Base-by-base conservation (phyloP, 305 asterid genomes). In the Solanum chacoense region DNA sequence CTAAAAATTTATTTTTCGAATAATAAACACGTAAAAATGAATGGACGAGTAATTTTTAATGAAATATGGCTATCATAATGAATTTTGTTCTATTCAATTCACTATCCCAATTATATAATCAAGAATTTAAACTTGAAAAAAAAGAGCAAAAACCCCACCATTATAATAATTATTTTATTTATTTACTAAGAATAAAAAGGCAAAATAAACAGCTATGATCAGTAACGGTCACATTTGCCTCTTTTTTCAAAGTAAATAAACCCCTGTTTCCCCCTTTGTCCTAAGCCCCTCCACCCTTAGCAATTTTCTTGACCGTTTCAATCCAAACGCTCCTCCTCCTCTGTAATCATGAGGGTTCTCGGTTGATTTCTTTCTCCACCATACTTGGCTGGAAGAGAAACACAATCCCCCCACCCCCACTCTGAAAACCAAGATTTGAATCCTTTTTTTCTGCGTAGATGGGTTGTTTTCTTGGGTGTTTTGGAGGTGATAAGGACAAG, bases 401-500 rank as follows among this genome's bases (percentile, higher is more conserved):
- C n/a, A 28, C 12, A 29, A 29, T 24, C 24, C 50, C 50, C 69
- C 69, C 69, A 59, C 5, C 16, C 26, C 50, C 24, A 71, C 24
- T 24, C 24, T 79, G 65, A 79, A 59, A 73, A 22, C 34, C 85
- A 35, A 45, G 36, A 38, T 85, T 79, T 74, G 31, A 78, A 75
- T 35, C 6, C 28, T 86, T 69, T 55, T 18, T 18, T 18, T 63
- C 35, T 12, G 32, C 2, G 13, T 26, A 80, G 78, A 92, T 93
- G 94, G 93, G 93, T 59, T 91, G 93, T 85, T 91, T 93, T 90
- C 90, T 90, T 75, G 93, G 93, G 7, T 93, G 94, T 72, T 93
- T 93, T 78, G 92, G 94, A 7, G 90, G 91, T 85, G 84, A 87
- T 16, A 86, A 92, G 88, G 91, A 92, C 37, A 89, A 90, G 55